Evolutionary conservation across 2,329 filamentous ascomycete species (phyloP).

Genomic region (Fusarium napiforme): DNA sequence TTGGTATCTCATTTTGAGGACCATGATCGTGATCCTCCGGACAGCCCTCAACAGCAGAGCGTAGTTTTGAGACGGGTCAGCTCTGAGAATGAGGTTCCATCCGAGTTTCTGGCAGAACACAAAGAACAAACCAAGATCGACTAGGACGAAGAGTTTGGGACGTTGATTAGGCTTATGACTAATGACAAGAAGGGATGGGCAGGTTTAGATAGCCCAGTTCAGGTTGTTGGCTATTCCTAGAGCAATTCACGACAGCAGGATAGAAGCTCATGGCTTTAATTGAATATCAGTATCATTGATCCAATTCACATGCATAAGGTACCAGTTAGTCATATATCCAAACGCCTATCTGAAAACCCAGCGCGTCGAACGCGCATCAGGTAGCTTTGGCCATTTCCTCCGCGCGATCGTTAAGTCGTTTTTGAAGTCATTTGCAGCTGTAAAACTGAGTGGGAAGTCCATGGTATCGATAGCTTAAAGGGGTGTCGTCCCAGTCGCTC

Average conservation of each 20-base stretch:
- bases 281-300: slow-evolving; percentile 36
- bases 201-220: background rate
- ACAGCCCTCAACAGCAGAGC: slow-evolving; percentile 26
- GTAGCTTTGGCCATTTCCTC: slow-evolving; percentile 13
- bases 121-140: slow-evolving; percentile 22
- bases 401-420: slow-evolving; percentile 26
- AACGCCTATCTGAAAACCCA: slow-evolving; percentile 41
- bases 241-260: background rate
- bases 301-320: slow-evolving; percentile 36
- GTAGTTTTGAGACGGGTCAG: slow-evolving; percentile 47
- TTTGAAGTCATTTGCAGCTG: background rate
- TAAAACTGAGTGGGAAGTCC: slow-evolving; percentile 21
- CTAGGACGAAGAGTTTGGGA: slow-evolving; percentile 9
- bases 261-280: slow-evolving; percentile 14
- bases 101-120: slow-evolving; percentile 63
- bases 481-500: slow-evolving; percentile 34
- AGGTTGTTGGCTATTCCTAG: background rate
- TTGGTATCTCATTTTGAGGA: slow-evolving; percentile 50
- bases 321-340: slow-evolving; percentile 35
- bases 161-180: slow-evolving; percentile 19
- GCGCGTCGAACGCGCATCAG: slow-evolving; percentile 24
- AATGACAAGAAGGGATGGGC: slow-evolving; percentile 11
- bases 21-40: slow-evolving; percentile 23
- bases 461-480: slow-evolving; percentile 31
- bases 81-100: slow-evolving; percentile 59